Evolutionary conservation across 2,329 filamentous ascomycete genomes (phyloP).

Genomic region (Ploettnerulaceae sp.): DNA sequence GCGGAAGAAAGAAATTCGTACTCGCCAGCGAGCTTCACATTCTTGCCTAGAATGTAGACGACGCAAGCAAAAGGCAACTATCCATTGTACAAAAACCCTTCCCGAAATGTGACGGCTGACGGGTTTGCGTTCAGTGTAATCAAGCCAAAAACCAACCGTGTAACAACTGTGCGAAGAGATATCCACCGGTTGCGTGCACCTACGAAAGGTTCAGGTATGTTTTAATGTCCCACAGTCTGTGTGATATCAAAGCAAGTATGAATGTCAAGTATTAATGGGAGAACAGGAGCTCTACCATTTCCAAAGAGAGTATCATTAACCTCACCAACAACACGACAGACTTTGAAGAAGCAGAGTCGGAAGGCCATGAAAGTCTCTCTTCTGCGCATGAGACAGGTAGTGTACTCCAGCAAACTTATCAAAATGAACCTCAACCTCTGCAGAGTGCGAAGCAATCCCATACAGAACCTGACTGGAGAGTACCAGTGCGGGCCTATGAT

Average conservation of each 20-base stretch:
- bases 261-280: not conserved
- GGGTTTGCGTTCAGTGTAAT: slow-evolving; percentile 21
- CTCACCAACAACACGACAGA: slow-evolving; percentile 2
- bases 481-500: not conserved
- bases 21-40: slow-evolving; percentile 22
- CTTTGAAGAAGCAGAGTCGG: not conserved
- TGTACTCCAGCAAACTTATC: not conserved
- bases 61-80: slow-evolving; percentile 27
- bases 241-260: not conserved
- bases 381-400: not conserved
- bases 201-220: slow-evolving; percentile 14
- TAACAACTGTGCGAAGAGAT: slow-evolving; percentile 26
- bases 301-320: slow-evolving; percentile 10
- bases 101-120: slow-evolving; percentile 9
- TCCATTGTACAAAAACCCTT: too few relatives aligned
- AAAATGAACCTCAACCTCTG: not conserved
- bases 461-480: not conserved
- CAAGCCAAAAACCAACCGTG: slow-evolving; percentile 25
- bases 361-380: not conserved
- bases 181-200: slow-evolving; percentile 24
- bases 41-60: slow-evolving; percentile 25
- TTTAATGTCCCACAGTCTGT: not conserved
- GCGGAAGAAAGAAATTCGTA: slow-evolving; percentile 19
- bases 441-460: not conserved
- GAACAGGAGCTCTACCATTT: slow-evolving; percentile 7